Evolutionary conservation across 495 filamentous ascomycete species (phyloP), one percentile per base, ranked within the genome.

Genomic region (Schizothecium vesticola): DNA sequence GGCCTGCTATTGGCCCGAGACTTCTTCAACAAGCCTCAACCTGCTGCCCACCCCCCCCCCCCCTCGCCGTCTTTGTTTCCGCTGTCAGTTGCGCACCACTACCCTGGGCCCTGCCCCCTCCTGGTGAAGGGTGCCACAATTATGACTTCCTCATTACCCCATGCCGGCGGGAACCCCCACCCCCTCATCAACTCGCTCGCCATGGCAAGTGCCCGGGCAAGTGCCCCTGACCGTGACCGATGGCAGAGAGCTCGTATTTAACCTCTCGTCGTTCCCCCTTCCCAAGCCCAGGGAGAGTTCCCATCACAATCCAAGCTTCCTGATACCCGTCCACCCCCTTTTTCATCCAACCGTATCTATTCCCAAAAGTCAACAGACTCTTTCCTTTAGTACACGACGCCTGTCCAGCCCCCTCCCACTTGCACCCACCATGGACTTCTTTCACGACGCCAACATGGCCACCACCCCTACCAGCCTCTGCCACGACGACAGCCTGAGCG

Each of bases 381-480:
- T 19, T 36, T 28, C 57, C 31, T 8, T 26, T 65, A 43, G 19
- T 43, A 21, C 16, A 56, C 16, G 11, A 11, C 43, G 3, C n/a
- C 9, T 43, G 28, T 3, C 36, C 5, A 19, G 1, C 13, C 13
- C 31, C 13, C 13, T 8, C 19, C 22, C 61, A 21, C 43, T 56
- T 2, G 3, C 13, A 23, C 25, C 1, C 21, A 60, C 31, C n/a
- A 66, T 66, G 65, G 65, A 66, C 29, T 24, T 33, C 28, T 29
- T 29, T 3, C n/a, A 13, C 33, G 29, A 43, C 23, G 29, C 43
- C 62, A 56, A 64, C 62, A 64, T 64, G 36, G 62, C 62, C 25
- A 64, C 62, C 65, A 66, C 66, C 22, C 69, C 62, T 25, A 63
- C 63, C 36, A 64, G 51, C 12, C 63, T 29, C 22, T 56, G 63